These are phyloP conservation scores for Alternaria gansuensis DNA, from an alignment of 2,329 filamentous ascomycete genomes.

Conservation along the genomic window DNA sequence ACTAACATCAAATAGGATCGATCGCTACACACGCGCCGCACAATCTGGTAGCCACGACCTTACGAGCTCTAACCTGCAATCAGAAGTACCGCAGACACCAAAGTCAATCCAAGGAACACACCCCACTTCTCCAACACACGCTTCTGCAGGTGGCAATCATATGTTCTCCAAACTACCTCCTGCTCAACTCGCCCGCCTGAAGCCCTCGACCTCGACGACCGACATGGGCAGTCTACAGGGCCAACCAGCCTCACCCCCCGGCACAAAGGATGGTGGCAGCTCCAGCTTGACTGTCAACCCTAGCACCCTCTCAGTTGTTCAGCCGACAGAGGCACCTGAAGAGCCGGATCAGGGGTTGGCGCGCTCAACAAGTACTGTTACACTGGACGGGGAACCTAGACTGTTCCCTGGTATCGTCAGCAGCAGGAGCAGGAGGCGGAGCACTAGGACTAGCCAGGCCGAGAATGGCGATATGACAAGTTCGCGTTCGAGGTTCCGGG, in stretches of 20 bases:
- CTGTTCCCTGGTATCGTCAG: conserved; percentile 76
- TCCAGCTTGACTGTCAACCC: conserved; percentile 44
- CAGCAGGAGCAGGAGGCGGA: conserved; percentile 53
- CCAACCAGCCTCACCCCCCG: conserved; percentile 39
- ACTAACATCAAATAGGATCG: conserved; percentile 41
- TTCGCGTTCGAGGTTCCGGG: conserved; percentile 17
- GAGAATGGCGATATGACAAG: conserved; percentile 32
- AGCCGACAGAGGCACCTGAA: conserved; percentile 35
- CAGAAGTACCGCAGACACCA: conserved; percentile 42
- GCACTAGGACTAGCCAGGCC: conserved; percentile 33
- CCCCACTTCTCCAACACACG: conserved; percentile 53
- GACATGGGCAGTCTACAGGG: conserved; percentile 30
- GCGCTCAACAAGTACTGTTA: conserved; percentile 38
- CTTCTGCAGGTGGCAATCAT: conserved; percentile 49
- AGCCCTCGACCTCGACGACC: conserved; percentile 36
- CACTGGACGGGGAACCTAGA: conserved; percentile 67
- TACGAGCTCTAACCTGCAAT: conserved; percentile 50
- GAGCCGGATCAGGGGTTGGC: conserved; percentile 32
- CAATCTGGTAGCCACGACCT: conserved; percentile 43
- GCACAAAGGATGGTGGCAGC: conserved; percentile 29
- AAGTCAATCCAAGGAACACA: conserved; percentile 43
- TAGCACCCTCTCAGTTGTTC: conserved; percentile 30
- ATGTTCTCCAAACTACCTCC: conserved; percentile 43
- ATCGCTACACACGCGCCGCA: conserved; percentile 55
- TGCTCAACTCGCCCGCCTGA: conserved; percentile 51